These are phyloP conservation scores for Cryoendolithus antarcticus DNA, from an alignment of 2,329 filamentous ascomycete species.

Conservation along the genomic window DNA sequence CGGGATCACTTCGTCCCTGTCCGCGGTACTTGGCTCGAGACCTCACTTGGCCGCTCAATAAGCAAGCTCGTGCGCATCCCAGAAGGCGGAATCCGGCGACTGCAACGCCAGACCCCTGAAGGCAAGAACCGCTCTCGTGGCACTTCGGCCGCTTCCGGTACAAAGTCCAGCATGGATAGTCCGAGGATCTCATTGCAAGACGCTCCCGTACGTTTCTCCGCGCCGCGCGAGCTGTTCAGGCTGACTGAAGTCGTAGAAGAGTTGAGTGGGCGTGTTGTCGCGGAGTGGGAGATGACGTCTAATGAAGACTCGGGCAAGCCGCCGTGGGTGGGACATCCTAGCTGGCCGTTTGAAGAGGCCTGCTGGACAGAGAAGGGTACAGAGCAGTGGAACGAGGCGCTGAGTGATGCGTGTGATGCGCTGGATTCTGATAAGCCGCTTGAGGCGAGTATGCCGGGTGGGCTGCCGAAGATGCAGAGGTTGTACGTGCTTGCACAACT, in stretches of 20 bases:
- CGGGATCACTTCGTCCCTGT: conserved; percentile 86
- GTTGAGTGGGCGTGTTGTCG: conserved; percentile 44
- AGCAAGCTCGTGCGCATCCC: conserved; percentile 83
- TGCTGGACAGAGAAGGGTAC: conserved; percentile 32
- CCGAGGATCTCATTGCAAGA: conserved; percentile 8
- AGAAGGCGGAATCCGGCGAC: conserved; percentile 61
- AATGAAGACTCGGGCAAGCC: conserved; percentile 16
- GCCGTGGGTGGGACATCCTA: conserved; percentile 42
- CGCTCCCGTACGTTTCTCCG: conserved; percentile 56
- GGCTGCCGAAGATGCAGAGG: conserved; percentile 52
- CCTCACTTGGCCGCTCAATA: conserved; percentile 71
- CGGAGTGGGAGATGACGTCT: conserved; percentile 48
- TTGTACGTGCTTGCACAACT: conserved; percentile 63
- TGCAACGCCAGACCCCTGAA: conserved; percentile 44
- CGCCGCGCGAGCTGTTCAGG: conserved; percentile 77
- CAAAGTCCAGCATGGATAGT: neutral
- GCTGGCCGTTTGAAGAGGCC: conserved; percentile 49
- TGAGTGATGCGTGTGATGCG: conserved; percentile 44
- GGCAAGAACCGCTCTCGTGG: conserved; percentile 6
- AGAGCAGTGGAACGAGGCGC: conserved; percentile 30
- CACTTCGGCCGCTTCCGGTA: conserved; percentile 1
- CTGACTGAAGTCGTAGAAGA: conserved; percentile 69
- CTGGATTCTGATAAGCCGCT: conserved; percentile 60
- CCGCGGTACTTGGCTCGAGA: conserved; percentile 64
- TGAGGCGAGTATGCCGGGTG: conserved; percentile 47